Conservation (phyloP, 352 stramenopile genomes). For the Phytophthora idaei region DNA sequence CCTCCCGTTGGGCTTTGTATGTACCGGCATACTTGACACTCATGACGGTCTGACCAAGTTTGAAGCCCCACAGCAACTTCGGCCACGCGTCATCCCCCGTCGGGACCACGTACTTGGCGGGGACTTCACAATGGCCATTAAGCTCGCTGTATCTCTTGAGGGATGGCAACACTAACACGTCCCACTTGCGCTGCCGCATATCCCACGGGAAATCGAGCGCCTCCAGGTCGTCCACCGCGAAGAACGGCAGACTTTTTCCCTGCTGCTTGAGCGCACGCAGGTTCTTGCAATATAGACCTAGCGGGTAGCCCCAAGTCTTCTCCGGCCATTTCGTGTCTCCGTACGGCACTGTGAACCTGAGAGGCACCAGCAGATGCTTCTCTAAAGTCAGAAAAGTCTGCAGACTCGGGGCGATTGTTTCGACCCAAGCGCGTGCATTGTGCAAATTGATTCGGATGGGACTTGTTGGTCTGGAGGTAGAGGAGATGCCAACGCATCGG, state of each 20-base stretch:
- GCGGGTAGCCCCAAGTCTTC: slow-evolving; percentile 40
- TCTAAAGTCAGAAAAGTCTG: slow-evolving; percentile 38
- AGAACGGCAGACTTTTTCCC: slow-evolving; percentile 19
- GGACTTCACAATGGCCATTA: slow-evolving; percentile 42
- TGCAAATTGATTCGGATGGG: slow-evolving; percentile 17
- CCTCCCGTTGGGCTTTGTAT: slow-evolving; percentile 19
- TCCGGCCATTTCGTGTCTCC: slow-evolving; percentile 35
- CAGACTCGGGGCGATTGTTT: slow-evolving; percentile 32
- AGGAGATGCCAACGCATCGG: slow-evolving; percentile 8
- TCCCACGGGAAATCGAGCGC: slow-evolving; percentile 49
- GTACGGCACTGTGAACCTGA: slow-evolving; percentile 45
- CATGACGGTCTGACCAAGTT: slow-evolving; percentile 52
- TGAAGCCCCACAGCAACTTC: slow-evolving; percentile 38
- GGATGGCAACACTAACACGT: slow-evolving; percentile 40
- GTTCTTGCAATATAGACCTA: slow-evolving; percentile 40
- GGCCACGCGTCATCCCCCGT: slow-evolving; percentile 35
- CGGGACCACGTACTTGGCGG: slow-evolving; percentile 41
- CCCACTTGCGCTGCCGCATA: slow-evolving; percentile 45
- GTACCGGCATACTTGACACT: slow-evolving; percentile 32
- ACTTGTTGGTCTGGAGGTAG: background rate
- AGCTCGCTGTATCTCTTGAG: slow-evolving; percentile 41
- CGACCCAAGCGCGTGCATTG: slow-evolving; percentile 23
- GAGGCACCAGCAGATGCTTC: slow-evolving; percentile 41
- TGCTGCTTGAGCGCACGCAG: slow-evolving; percentile 21
- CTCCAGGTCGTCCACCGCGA: slow-evolving; percentile 40